Evolutionary conservation across 306 rosid genomes (phyloP).

Genomic region (Pyrus pyrifolia): DNA sequence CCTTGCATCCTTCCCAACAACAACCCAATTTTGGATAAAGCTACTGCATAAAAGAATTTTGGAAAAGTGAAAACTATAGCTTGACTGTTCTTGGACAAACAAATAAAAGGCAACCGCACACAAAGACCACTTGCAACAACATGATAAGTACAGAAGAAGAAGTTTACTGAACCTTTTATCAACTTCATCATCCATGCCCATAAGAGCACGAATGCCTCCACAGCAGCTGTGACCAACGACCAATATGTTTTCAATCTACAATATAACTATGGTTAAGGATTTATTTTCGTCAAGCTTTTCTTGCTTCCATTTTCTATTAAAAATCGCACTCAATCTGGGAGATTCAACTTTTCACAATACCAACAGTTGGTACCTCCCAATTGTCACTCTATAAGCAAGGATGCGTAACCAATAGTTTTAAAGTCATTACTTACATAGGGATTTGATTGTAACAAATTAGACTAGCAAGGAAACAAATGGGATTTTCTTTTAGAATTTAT

Average conservation of each 20-base stretch:
- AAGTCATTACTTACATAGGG: background rate
- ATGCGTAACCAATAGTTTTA: background rate
- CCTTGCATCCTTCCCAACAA: slow-evolving; percentile 68
- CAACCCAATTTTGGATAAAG: slow-evolving; percentile 80
- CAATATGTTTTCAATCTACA: slow-evolving; percentile 75
- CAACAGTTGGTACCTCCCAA: background rate
- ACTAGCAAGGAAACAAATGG: background rate
- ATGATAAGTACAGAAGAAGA: background rate
- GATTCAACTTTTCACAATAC: background rate
- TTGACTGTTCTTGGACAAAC: background rate
- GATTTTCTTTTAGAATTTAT: background rate
- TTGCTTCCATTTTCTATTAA: background rate
- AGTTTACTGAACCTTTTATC: slow-evolving; percentile 38
- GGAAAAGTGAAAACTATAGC: slow-evolving; percentile 21
- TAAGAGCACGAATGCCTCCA: slow-evolving; percentile 95
- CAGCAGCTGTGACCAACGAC: slow-evolving; percentile 98
- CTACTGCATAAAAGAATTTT: slow-evolving; percentile 27
- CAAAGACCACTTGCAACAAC: slow-evolving; percentile 16
- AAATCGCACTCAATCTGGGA: background rate
- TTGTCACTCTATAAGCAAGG: background rate
- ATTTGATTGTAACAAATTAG: background rate
- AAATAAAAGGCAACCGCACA: background rate
- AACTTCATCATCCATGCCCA: slow-evolving; percentile 74
- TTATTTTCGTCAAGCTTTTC: background rate
- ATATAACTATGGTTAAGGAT: background rate